Conservation (phyloP, 352 stramenopile species). For the Pythium aristosporum region DNA sequence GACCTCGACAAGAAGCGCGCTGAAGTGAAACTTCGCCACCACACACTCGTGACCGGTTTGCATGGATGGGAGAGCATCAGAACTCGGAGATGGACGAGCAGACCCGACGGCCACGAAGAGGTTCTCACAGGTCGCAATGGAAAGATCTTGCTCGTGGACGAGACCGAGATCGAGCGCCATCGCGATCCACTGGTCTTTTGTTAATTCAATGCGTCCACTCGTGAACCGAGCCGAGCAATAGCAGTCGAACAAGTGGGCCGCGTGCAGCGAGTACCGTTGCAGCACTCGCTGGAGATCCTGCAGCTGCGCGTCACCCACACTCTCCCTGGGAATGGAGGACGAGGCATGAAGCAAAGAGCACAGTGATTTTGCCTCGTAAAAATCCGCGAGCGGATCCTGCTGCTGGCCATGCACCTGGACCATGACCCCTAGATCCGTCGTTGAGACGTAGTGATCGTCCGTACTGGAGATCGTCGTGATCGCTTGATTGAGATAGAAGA, state of each 20-base stretch:
- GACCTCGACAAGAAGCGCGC: not conserved
- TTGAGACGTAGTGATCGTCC: constrained; percentile 5
- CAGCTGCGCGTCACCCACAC: not conserved
- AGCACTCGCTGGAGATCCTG: constrained; percentile 36
- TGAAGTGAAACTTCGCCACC: constrained; percentile 3
- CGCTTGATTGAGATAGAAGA: constrained; percentile 41
- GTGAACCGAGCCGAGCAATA: constrained; percentile 31
- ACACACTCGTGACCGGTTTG: not conserved
- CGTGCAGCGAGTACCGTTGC: constrained; percentile 37
- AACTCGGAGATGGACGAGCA: not conserved
- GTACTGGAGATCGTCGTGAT: constrained; percentile 17
- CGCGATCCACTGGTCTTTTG: constrained; percentile 27
- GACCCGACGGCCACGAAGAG: constrained; percentile 6
- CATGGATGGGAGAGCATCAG: not conserved
- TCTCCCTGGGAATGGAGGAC: not conserved
- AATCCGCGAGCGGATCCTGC: not conserved
- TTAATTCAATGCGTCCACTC: constrained; percentile 7
- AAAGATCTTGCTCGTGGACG: not conserved
- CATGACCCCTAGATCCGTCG: not conserved
- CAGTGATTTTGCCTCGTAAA: constrained; percentile 25
- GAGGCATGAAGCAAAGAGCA: too few relatives aligned
- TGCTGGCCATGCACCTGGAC: not conserved
- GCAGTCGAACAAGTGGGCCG: constrained; percentile 45
- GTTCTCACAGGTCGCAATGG: not conserved
- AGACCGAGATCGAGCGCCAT: constrained; percentile 36